Percentiles rank a stretch among this genome's conserved stretches.
These are phyloP conservation scores for Trametes elegans DNA, from an alignment of 768 basidiomycete species.

Conservation along the genomic window DNA sequence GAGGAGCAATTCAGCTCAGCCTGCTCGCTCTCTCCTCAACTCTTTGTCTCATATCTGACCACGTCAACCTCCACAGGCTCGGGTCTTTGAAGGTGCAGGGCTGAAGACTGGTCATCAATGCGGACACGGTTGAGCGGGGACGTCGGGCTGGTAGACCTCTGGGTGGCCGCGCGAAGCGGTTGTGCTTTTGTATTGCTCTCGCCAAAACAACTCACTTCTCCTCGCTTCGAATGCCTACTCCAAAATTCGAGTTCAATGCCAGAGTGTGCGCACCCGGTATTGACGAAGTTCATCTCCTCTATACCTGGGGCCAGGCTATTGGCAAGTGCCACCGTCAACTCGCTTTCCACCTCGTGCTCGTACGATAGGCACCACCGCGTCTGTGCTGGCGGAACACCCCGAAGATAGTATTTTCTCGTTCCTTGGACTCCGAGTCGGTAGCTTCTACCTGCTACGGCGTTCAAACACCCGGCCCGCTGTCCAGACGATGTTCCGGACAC, in stretches of 20 bases:
- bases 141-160: neutral
- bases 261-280: conserved; percentile 12
- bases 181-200: conserved; percentile 19
- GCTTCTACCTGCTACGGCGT: conserved; percentile 13
- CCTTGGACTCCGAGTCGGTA: conserved; percentile 11
- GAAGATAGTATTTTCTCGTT: conserved; percentile 8
- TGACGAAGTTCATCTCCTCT: conserved; percentile 24
- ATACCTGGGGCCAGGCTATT: conserved; percentile 22
- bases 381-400: conserved; percentile 6
- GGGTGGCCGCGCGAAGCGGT: conserved; percentile 1
- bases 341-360: conserved; percentile 2
- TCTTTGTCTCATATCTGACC: too few relatives aligned
- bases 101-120: too few relatives aligned
- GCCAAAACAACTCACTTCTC: conserved; percentile 20
- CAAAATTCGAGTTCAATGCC: conserved; percentile 3
- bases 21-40: too few relatives aligned
- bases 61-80: too few relatives aligned
- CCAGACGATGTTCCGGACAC: conserved; percentile 2
- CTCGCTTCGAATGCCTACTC: conserved; percentile 17
- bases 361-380: conserved; percentile 16
- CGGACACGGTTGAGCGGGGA: too few relatives aligned
- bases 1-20: too few relatives aligned
- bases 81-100: too few relatives aligned
- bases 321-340: conserved; percentile 16
- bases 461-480: conserved; percentile 20